Percentiles rank a stretch among this genome's conserved stretches.
phyloP scores from a whole-genome alignment of 2,329 filamentous ascomycete species.

The Colletotrichum magnum region DNA sequence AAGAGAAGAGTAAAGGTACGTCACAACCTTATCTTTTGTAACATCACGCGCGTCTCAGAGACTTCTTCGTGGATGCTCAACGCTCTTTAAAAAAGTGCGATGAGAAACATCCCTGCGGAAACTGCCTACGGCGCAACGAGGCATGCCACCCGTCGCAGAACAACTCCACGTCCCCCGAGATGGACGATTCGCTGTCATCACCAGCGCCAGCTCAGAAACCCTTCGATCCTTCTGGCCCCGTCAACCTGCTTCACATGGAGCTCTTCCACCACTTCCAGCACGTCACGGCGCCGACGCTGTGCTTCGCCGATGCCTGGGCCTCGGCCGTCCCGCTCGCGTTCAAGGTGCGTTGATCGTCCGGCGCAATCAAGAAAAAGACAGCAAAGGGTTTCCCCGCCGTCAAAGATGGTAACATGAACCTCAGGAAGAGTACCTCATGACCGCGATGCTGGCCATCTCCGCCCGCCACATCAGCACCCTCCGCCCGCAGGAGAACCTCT shows the following conservation, averaged over 20 bases:
- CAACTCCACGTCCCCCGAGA: constrained; percentile 21
- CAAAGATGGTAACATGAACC: not conserved
- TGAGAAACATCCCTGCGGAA: constrained; percentile 46
- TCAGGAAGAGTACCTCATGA: constrained; percentile 48
- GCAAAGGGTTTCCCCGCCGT: not conserved
- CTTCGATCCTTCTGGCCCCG: constrained; percentile 8
- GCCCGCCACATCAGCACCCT: constrained; percentile 44
- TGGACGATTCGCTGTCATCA: not conserved
- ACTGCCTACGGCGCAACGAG: constrained; percentile 46
- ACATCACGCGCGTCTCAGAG: too few relatives aligned
- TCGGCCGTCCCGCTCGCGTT: constrained; percentile 47
- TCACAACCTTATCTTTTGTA: too few relatives aligned
- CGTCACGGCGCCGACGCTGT: constrained; percentile 44
- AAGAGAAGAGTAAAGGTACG: constrained; percentile 49
- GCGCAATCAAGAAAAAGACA: not conserved
- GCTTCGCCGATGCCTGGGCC: constrained; percentile 47
- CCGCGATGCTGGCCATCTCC: constrained; percentile 43
- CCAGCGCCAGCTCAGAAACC: not conserved
- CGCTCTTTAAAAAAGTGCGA: constrained; percentile 44
- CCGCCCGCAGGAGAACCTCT: constrained; percentile 33
- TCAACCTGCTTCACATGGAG: constrained; percentile 50
- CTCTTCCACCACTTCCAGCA: constrained; percentile 50
- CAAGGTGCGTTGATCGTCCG: constrained; percentile 40
- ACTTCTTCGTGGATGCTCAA: not conserved
- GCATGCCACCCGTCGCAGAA: constrained; percentile 7